Evolutionary conservation across 306 rosid species (phyloP).

Genomic region (Delonix regia): DNA sequence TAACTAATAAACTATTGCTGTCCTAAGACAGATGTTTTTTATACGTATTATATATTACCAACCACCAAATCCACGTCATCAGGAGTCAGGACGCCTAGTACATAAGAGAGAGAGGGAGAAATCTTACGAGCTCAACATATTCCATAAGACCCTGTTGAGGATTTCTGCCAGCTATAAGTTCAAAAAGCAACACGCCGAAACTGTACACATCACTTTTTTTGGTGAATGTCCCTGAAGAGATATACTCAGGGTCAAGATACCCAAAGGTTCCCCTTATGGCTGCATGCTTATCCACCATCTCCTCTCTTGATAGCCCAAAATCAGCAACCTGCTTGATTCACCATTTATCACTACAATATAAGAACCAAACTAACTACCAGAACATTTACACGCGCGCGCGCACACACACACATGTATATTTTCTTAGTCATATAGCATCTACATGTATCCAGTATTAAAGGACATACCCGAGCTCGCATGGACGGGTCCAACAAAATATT

Average conservation of each 20-base stretch:
- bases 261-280: slow-evolving; percentile 93
- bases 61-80: not conserved
- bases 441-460: not conserved
- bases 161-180: slow-evolving; percentile 90
- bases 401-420: too few species aligned
- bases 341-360: not conserved
- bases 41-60: not conserved
- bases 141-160: slow-evolving; percentile 99
- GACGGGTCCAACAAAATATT: slow-evolving; percentile 90
- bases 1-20: not conserved
- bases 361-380: not conserved
- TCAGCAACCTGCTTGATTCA: slow-evolving; percentile 78
- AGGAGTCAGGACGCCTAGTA: not conserved
- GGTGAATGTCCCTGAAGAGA: slow-evolving; percentile 87
- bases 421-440: not conserved
- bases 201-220: slow-evolving; percentile 99
- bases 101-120: slow-evolving; percentile 40
- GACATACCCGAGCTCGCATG: slow-evolving; percentile 90
- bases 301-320: slow-evolving; percentile 97
- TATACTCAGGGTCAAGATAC: slow-evolving; percentile 93
- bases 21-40: too few species aligned
- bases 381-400: too few species aligned
- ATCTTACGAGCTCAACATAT: slow-evolving; percentile 90
- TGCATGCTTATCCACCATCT: slow-evolving; percentile 86
- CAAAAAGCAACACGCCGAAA: slow-evolving; percentile 93